Evolutionary conservation across 2,329 filamentous ascomycete genomes (phyloP).

Genomic region (Aplosporella prunicola): DNA sequence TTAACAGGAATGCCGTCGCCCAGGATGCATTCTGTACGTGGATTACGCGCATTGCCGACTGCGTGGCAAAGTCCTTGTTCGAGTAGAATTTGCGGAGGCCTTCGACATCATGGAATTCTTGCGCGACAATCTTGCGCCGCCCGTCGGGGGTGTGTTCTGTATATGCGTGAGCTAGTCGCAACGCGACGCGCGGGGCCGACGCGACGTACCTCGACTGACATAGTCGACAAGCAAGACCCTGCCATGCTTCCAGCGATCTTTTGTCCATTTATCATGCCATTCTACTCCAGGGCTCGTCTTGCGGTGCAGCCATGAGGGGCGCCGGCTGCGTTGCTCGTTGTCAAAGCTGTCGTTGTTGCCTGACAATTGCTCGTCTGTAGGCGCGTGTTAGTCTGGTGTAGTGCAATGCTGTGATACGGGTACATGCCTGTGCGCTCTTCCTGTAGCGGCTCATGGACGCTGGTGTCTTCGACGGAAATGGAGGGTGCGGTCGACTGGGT

Average conservation of each 20-base stretch:
- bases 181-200: background rate
- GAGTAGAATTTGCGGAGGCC: constrained; percentile 37
- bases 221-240: constrained; percentile 46
- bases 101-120: constrained; percentile 39
- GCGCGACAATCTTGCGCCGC: constrained; percentile 37
- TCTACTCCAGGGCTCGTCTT: constrained; percentile 27
- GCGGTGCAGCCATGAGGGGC: constrained; percentile 17
- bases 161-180: background rate
- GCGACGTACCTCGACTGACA: constrained; percentile 20
- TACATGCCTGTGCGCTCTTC: constrained; percentile 6
- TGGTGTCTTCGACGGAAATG: constrained; percentile 27
- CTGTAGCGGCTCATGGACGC: constrained; percentile 12
- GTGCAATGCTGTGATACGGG: too few relatives aligned
- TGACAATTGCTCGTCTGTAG: too few relatives aligned
- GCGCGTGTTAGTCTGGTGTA: too few relatives aligned
- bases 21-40: constrained; percentile 47
- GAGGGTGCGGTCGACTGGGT: too few relatives aligned
- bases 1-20: constrained; percentile 40
- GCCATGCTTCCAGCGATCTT: constrained; percentile 29
- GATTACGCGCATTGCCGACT: constrained; percentile 30
- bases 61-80: constrained; percentile 24
- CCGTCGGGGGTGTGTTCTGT: constrained; percentile 28
- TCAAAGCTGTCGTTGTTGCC: too few relatives aligned
- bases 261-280: constrained; percentile 19
- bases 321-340: constrained; percentile 3